Evolutionary conservation across 805 yeast species (phyloP).

Genomic region (Cephaloascus fragrans): DNA sequence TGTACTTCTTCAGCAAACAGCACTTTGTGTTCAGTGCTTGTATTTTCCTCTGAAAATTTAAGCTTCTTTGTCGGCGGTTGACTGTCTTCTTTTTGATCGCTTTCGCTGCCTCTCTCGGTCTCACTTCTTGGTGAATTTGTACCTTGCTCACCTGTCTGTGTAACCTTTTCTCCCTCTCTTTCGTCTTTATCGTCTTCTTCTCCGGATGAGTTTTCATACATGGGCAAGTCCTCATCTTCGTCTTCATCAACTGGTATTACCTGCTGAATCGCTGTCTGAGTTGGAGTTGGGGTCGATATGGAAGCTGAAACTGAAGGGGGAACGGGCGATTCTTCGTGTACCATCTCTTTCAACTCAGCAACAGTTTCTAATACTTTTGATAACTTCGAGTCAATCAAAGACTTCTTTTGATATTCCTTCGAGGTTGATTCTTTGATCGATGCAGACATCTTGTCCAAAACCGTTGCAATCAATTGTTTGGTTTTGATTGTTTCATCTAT

Average conservation of each 20-base stretch:
- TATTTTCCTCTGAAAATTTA: no score
- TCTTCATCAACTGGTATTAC: no score
- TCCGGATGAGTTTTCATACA: slow-evolving; percentile 9
- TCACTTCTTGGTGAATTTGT: no score
- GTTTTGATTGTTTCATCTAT: background rate
- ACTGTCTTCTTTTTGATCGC: no score
- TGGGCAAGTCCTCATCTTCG: slow-evolving; percentile 1
- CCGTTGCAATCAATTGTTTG: slow-evolving; percentile 1
- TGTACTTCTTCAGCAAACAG: background rate
- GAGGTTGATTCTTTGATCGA: background rate
- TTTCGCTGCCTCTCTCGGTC: no score
- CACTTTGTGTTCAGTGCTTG: no score
- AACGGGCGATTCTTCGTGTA: background rate
- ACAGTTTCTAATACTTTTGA: background rate
- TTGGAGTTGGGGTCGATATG: no score
- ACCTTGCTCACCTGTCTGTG: no score
- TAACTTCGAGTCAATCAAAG: background rate
- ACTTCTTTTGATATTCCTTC: background rate
- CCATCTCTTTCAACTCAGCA: background rate
- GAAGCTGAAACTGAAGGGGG: background rate
- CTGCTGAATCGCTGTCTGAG: no score
- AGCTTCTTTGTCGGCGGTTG: no score
- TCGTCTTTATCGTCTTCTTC: slow-evolving; percentile 12
- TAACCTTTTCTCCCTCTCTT: no score
- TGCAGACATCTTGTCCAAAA: background rate